Percentiles rank a stretch among this genome's conserved stretches.
Evolutionary conservation across 129 eudicot species (phyloP).

Genomic region (Sambucus nigra): DNA sequence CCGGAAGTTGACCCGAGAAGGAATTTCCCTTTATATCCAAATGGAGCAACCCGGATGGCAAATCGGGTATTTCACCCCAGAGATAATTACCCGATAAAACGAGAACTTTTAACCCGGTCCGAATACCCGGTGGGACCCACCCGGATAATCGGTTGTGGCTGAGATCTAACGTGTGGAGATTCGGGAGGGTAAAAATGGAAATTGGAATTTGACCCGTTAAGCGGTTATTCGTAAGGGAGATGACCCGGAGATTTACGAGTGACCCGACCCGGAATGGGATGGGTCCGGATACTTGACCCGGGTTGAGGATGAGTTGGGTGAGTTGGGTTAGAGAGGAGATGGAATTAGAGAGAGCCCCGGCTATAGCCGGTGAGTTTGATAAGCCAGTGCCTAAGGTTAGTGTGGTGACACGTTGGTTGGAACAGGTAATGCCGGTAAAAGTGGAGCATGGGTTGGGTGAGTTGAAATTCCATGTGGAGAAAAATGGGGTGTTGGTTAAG

Average conservation of each 20-base stretch:
- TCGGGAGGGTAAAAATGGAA: constrained; percentile 24
- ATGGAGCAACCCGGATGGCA: constrained; percentile 40
- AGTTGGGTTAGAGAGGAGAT: constrained; percentile 37
- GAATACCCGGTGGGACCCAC: constrained; percentile 24
- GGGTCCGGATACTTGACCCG: constrained; percentile 71
- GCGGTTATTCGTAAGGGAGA: constrained; percentile 65
- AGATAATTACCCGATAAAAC: constrained; percentile 40
- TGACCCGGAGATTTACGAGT: constrained; percentile 37
- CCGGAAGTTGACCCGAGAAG: constrained; percentile 36
- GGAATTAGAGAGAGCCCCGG: constrained; percentile 45
- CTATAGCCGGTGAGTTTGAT: constrained; percentile 58
- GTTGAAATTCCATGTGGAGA: constrained; percentile 69
- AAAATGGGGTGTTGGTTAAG: constrained; percentile 50
- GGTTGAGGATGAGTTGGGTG: constrained; percentile 57
- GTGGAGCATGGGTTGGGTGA: constrained; percentile 44
- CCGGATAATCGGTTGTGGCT: constrained; percentile 62
- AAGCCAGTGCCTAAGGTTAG: constrained; percentile 70
- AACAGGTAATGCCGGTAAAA: constrained; percentile 57
- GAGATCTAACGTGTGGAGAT: constrained; percentile 71
- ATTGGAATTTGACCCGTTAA: constrained; percentile 56
- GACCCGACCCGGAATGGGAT: constrained; percentile 43
- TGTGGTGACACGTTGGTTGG: constrained; percentile 34
- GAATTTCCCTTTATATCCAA: constrained; percentile 39
- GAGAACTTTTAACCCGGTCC: constrained; percentile 31
- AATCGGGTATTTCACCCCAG: constrained; percentile 41